These are phyloP conservation scores for Ballota nigra DNA, from an alignment of 257 asterid genomes.

Conservation along the genomic window DNA sequence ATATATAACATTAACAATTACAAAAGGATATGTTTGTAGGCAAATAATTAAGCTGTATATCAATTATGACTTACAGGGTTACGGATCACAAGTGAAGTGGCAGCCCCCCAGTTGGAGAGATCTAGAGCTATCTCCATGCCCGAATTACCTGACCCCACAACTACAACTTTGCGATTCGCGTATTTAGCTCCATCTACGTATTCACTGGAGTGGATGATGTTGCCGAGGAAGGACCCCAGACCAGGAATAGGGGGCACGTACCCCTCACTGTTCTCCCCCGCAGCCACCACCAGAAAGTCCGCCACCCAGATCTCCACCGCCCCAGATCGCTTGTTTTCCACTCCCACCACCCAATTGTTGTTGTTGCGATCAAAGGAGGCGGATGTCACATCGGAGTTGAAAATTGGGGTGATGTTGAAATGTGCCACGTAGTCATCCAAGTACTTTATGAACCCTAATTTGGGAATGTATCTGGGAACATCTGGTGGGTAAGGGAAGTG, in stretches of 20 bases:
- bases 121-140: constrained; percentile 78
- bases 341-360: constrained; percentile 35
- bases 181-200: constrained; percentile 35
- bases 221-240: constrained; percentile 33
- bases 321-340: background rate
- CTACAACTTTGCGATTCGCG: background rate
- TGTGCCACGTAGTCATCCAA: constrained; percentile 35
- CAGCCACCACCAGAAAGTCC: constrained; percentile 46
- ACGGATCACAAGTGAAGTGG: constrained; percentile 46
- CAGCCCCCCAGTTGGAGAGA: constrained; percentile 43
- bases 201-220: constrained; percentile 36
- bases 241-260: constrained; percentile 38
- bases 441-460: constrained; percentile 33
- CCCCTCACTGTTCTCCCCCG: constrained; percentile 49
- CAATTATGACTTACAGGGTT: constrained; percentile 50
- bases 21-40: too few species aligned
- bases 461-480: constrained; percentile 42
- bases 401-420: constrained; percentile 28
- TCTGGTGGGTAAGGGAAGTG: constrained; percentile 35
- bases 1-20: background rate
- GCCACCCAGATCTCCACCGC: constrained; percentile 23
- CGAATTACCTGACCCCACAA: constrained; percentile 59
- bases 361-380: constrained; percentile 18
- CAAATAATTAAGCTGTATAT: too few species aligned
- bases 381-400: constrained; percentile 10